Evolutionary conservation across 2,329 filamentous ascomycete genomes (phyloP).

Genomic region (Capronia americana): DNA sequence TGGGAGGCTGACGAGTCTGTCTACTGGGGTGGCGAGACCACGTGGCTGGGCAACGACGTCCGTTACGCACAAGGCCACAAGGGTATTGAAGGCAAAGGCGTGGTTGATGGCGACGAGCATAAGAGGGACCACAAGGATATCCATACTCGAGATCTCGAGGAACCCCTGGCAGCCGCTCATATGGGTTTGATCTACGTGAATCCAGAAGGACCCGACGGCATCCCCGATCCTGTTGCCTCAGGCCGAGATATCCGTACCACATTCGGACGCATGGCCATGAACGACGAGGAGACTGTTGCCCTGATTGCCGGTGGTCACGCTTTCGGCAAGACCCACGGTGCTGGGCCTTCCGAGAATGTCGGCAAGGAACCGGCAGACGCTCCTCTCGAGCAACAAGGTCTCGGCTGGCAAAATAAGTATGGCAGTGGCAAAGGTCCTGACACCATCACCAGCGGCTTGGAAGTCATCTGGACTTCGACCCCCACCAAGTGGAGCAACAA

Average conservation of each 20-base stretch:
- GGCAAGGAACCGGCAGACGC: constrained; percentile 72
- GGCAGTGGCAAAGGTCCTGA: constrained; percentile 72
- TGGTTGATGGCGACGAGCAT: constrained; percentile 51
- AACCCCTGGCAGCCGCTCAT: constrained; percentile 70
- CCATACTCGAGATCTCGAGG: constrained; percentile 69
- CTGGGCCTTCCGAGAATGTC: constrained; percentile 67
- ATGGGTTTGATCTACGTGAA: constrained; percentile 86
- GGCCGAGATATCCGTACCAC: constrained; percentile 75
- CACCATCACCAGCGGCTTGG: constrained; percentile 76
- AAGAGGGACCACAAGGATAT: constrained; percentile 57
- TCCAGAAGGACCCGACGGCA: constrained; percentile 76
- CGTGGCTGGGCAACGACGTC: constrained; percentile 76
- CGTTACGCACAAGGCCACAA: constrained; percentile 66
- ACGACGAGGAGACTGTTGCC: constrained; percentile 80
- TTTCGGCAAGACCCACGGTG: constrained; percentile 83
- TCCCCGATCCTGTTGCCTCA: constrained; percentile 71
- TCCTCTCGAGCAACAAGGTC: constrained; percentile 68
- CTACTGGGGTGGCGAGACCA: constrained; percentile 78
- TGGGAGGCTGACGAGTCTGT: constrained; percentile 77
- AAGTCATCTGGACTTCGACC: constrained; percentile 79
- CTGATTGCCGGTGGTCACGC: constrained; percentile 79
- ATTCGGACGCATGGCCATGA: constrained; percentile 82
- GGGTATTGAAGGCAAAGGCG: constrained; percentile 53
- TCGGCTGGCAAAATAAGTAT: constrained; percentile 74
- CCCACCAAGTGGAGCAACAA: constrained; percentile 77